phyloP scores from a whole-genome alignment of 768 basidiomycete species.

The Kwoniella bestiolae region DNA sequence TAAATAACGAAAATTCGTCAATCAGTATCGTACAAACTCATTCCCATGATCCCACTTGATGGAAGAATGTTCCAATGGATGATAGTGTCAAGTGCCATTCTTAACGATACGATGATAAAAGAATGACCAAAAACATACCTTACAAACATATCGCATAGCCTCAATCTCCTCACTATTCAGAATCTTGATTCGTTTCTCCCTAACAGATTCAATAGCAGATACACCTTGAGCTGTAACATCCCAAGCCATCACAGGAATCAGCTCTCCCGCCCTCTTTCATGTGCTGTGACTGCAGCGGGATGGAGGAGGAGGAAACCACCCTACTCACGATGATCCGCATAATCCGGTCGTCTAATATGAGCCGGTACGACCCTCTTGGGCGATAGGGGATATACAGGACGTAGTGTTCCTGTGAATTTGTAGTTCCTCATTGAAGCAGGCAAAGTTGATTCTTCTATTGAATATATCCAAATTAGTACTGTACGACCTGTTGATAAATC shows the following conservation, averaged over 20 bases:
- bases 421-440: constrained; percentile 70
- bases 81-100: too few species aligned
- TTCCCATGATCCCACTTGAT: too few species aligned
- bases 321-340: constrained; percentile 72
- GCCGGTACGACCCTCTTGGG: constrained; percentile 74
- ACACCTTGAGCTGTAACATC: constrained; percentile 58
- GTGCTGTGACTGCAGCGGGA: too few species aligned
- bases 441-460: constrained; percentile 73
- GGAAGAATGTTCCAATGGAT: too few species aligned
- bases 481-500: too few species aligned
- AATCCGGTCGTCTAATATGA: constrained; percentile 86
- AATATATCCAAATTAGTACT: too few species aligned
- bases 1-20: too few species aligned
- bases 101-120: too few species aligned
- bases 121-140: constrained; percentile 64
- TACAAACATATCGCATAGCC: constrained; percentile 84
- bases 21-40: too few species aligned
- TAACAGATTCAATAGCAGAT: constrained; percentile 62
- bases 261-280: too few species aligned
- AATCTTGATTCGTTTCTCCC: constrained; percentile 64
- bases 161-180: constrained; percentile 76
- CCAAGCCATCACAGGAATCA: background rate
- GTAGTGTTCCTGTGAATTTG: constrained; percentile 75
- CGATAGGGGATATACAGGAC: constrained; percentile 87
- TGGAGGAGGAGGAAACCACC: too few species aligned